A percentile compares a stretch with the other conserved stretches of the same genome.
phyloP scores from a whole-genome alignment of 1,139 yeast species.

The Kurtzmaniella quercitrusa region DNA sequence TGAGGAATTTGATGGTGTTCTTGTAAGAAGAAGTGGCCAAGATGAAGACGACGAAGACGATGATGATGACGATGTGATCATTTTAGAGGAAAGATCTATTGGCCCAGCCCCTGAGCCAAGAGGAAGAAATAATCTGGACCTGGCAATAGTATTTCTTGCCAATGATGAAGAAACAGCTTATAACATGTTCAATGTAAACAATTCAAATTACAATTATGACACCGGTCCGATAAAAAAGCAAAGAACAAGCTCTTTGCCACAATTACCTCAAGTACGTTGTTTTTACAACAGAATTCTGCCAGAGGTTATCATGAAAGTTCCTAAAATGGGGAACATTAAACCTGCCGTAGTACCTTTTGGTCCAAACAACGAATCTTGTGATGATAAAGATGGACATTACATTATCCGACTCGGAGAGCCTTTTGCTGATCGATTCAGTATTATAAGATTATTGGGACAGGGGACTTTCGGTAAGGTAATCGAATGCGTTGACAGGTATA shows the following conservation, averaged over 20 bases:
- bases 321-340: conserved; percentile 42
- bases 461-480: conserved; percentile 98
- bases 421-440: conserved; percentile 66
- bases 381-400: conserved; percentile 84
- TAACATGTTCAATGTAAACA: conserved; percentile 40
- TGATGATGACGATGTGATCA: conserved; percentile 28
- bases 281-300: conserved; percentile 39
- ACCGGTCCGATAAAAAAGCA: conserved; percentile 39
- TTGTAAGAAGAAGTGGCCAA: conserved; percentile 4
- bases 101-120: conserved; percentile 14
- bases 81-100: conserved; percentile 31
- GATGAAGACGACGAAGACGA: conserved; percentile 32
- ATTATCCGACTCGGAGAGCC: conserved; percentile 56
- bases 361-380: conserved; percentile 32
- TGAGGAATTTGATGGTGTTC: conserved; percentile 15
- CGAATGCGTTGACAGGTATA: conserved; percentile 58
- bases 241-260: conserved; percentile 69
- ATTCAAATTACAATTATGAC: conserved; percentile 13
- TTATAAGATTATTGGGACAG: conserved; percentile 76
- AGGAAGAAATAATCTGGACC: conserved; percentile 36
- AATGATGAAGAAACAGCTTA: conserved; percentile 39
- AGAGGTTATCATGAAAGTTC: conserved; percentile 35
- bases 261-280: conserved; percentile 54
- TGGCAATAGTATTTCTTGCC: conserved; percentile 31
- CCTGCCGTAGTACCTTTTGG: conserved; percentile 33